Evolutionary conservation across 371 early-diverging fungal genomes (phyloP).

Genomic region (Capillidium rhysosporum): DNA sequence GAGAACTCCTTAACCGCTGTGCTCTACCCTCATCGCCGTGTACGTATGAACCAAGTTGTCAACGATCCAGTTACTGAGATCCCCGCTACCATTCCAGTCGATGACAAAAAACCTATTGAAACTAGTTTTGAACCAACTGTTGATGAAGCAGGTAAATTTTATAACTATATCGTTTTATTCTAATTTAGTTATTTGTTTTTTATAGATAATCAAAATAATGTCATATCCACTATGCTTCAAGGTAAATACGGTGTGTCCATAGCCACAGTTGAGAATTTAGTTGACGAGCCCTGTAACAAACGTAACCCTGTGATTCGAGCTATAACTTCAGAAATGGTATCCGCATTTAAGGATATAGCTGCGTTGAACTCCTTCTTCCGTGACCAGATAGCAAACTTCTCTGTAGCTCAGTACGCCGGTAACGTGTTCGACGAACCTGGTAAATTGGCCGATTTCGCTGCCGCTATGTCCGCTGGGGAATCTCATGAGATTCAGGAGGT

Average conservation of each 20-base stretch:
- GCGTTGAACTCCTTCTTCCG: slow-evolving; percentile 80
- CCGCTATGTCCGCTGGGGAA: slow-evolving; percentile 82
- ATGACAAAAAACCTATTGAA: slow-evolving; percentile 8
- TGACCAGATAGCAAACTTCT: slow-evolving; percentile 90
- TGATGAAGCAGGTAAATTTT: neutral
- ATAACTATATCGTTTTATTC: neutral
- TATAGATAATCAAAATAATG: neutral
- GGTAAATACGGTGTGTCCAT: slow-evolving; percentile 53
- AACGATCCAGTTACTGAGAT: slow-evolving; percentile 8
- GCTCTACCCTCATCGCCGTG: slow-evolving; percentile 82
- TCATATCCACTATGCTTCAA: neutral
- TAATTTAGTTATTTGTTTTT: no score
- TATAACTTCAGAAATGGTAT: slow-evolving; percentile 82
- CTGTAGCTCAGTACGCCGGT: slow-evolving; percentile 84
- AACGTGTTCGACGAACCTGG: slow-evolving; percentile 88
- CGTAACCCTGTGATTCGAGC: slow-evolving; percentile 76
- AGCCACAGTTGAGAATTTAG: slow-evolving; percentile 65
- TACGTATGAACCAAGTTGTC: slow-evolving; percentile 52
- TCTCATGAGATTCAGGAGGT: slow-evolving; percentile 82
- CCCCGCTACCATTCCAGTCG: neutral
- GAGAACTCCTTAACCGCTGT: slow-evolving; percentile 76
- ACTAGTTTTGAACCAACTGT: slow-evolving; percentile 8
- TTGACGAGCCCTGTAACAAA: slow-evolving; percentile 61
- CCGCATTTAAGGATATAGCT: slow-evolving; percentile 87
- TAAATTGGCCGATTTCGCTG: slow-evolving; percentile 88